Evolutionary conservation across 768 basidiomycete species (phyloP), one percentile per base, ranked within the genome.

Genomic region (Stropharia rugosoannulata): DNA sequence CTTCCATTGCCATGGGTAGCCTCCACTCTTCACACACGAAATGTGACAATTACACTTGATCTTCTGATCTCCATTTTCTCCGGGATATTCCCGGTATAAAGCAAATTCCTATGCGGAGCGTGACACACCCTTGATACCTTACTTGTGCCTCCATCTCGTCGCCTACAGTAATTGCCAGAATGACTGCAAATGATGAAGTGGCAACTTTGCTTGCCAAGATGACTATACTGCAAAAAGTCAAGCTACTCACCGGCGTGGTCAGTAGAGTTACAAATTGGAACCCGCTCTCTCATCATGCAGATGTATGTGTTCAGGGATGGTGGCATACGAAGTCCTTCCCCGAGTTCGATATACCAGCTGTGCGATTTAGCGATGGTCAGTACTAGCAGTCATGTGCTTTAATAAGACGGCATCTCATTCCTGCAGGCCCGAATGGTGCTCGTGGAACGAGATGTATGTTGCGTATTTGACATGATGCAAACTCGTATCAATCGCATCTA

Each of bases 351-450:
- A 62, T 80, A 4, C 73, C 71, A 2, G 70, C 78, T 5, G 70
- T 80, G 60, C 66, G 78, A 42, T 69, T 80, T 65, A 79, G 76
- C 57, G 79, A 81, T 63, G 80, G 78, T 77, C 59, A 16, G 59
- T 35, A 18, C 19, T 13, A 42, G n/a, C 8, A 38, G 16, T 50
- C 13, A 41, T n/a, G 29, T 25, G 39, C 19, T 19, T 27, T 44
- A 39, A 32, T 12, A 59, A 11, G 19, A 37, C 36, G 8, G 15
- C 37, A 29, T 39, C 54, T 18, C 36, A 37, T 35, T 45, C 27
- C 15, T 10, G 43, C 49, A 77, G 79, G 79, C 10, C 79, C 80
- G 0, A 81, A 81, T 58, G 80, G 80, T 42, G 74, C 78, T 49
- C 73, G 79, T 16, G 80, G 80, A 35, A 75, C 73, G 36, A 66